phyloP scores from a whole-genome alignment of 129 eudicot species.

The Flaveria bidentis region DNA sequence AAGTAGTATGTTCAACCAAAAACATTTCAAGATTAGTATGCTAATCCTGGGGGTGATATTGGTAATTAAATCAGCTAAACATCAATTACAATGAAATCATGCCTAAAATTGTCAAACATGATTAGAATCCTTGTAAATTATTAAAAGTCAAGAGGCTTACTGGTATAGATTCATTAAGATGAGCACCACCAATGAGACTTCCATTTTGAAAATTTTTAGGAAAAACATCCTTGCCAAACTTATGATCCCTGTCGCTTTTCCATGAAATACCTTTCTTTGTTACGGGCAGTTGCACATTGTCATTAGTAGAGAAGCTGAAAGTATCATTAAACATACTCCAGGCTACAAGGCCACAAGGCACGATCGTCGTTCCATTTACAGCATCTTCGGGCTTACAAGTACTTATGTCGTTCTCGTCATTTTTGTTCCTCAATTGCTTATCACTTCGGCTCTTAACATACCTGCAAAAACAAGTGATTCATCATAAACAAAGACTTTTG shows the following conservation, averaged over 20 bases:
- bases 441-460: slow-evolving; percentile 97
- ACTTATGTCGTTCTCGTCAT: slow-evolving; percentile 40
- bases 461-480: slow-evolving; percentile 35
- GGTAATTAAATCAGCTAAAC: not conserved
- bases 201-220: slow-evolving; percentile 83
- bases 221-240: slow-evolving; percentile 80
- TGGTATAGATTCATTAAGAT: slow-evolving; percentile 55
- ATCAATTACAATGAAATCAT: not conserved
- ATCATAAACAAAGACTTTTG: not conserved
- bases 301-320: slow-evolving; percentile 54
- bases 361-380: slow-evolving; percentile 50
- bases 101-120: not conserved
- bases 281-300: slow-evolving; percentile 42
- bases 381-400: slow-evolving; percentile 77
- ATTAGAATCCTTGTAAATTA: not conserved
- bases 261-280: slow-evolving; percentile 79
- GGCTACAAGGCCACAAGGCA: slow-evolving; percentile 96
- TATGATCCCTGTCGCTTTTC: slow-evolving; percentile 93
- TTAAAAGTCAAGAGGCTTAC: slow-evolving; percentile 47
- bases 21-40: not conserved
- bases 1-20: not conserved
- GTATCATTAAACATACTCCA: slow-evolving; percentile 99
- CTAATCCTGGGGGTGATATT: not conserved
- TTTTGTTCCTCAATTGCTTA: slow-evolving; percentile 61
- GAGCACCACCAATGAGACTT: slow-evolving; percentile 64